phyloP scores from a whole-genome alignment of 306 rosid genomes.

The Adenanthera pavonina region DNA sequence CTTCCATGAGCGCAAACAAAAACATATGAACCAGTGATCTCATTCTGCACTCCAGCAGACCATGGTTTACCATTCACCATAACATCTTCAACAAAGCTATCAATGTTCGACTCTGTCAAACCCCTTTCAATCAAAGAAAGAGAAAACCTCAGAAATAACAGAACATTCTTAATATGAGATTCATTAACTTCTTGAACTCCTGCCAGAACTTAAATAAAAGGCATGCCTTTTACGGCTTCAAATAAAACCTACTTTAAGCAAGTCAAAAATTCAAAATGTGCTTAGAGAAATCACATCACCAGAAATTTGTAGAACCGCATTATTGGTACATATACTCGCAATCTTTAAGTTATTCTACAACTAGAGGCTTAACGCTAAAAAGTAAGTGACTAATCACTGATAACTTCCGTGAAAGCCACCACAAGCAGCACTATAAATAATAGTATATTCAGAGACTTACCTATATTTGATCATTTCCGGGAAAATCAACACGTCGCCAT shows the following conservation, averaged over 20 bases:
- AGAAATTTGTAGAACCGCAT: background rate
- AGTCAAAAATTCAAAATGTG: background rate
- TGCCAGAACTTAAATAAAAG: background rate
- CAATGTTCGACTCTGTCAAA: conserved; percentile 74
- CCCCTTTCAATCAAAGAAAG: conserved; percentile 56
- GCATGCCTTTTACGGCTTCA: background rate
- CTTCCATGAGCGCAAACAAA: conserved; percentile 95
- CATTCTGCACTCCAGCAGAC: conserved; percentile 61
- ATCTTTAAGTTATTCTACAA: background rate
- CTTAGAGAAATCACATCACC: conserved; percentile 6
- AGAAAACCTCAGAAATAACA: conserved; percentile 36
- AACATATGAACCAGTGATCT: conserved; percentile 65
- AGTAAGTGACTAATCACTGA: background rate
- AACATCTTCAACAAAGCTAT: conserved; percentile 79
- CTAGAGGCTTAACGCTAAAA: background rate
- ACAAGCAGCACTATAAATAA: background rate
- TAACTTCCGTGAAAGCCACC: background rate
- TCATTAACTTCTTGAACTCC: background rate
- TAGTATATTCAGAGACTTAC: conserved; percentile 38
- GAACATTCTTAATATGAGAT: background rate
- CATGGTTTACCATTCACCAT: conserved; percentile 74
- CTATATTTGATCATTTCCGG: conserved; percentile 87
- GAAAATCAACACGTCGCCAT: conserved; percentile 82
- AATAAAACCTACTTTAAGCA: background rate
- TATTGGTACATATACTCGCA: background rate